These are phyloP conservation scores for Citrus cavaleriei DNA, from an alignment of 345 rosid genomes.

Conservation along the genomic window DNA sequence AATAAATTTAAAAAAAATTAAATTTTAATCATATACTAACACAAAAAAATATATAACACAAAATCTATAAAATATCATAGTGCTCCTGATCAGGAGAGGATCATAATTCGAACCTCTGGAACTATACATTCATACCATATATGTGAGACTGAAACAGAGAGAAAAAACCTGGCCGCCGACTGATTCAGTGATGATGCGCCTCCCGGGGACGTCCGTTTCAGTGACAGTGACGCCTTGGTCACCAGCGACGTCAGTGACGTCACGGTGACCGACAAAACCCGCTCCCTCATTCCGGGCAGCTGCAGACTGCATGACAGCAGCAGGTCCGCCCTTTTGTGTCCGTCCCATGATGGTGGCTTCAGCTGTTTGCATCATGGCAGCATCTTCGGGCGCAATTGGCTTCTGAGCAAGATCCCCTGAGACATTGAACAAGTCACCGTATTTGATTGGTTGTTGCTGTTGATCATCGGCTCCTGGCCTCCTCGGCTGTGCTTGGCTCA, in stretches of 20 bases:
- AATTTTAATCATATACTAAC: no score
- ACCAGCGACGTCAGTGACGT: conserved; percentile 9
- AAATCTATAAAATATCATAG: accelerated
- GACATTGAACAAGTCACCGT: conserved; percentile 32
- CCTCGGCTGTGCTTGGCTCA: conserved; percentile 41
- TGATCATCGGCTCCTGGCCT: conserved; percentile 6
- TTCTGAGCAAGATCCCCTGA: conserved; percentile 23
- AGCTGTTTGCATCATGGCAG: conserved; percentile 35
- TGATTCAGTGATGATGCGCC: conserved; percentile 18
- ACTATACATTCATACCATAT: no score
- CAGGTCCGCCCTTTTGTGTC: conserved; percentile 23
- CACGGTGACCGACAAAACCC: conserved; percentile 18
- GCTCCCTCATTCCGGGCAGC: conserved; percentile 25
- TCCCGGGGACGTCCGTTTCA: conserved; percentile 18
- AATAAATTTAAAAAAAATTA: no score
- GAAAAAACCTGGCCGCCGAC: conserved; percentile 36
- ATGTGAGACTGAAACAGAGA: no score
- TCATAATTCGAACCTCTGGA: no score
- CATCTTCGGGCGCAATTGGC: conserved; percentile 31
- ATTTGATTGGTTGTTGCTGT: conserved; percentile 25
- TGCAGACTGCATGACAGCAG: conserved; percentile 34
- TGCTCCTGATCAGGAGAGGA: no score
- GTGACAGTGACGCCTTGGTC: conserved; percentile 15
- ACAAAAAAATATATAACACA: no score
- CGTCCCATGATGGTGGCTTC: conserved; percentile 27